Percentiles rank a stretch among this genome's conserved stretches.
Evolutionary conservation across 2,329 filamentous ascomycete species (phyloP).

Genomic region (Aspergillus amoenus): DNA sequence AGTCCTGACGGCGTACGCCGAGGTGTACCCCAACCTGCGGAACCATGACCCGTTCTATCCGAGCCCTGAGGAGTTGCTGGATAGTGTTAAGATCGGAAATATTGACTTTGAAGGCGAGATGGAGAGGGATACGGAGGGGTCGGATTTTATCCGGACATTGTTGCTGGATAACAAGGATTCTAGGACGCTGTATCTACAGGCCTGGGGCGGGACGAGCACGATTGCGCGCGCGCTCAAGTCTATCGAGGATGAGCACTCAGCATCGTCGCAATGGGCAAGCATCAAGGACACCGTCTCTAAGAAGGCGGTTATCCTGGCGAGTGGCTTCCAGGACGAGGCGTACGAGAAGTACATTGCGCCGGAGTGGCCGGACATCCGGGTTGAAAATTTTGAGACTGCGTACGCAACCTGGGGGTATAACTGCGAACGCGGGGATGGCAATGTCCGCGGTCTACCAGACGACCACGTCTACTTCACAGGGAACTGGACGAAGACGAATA

Average conservation of each 20-base stretch:
- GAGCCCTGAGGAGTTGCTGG: background rate
- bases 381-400: background rate
- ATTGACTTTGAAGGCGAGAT: slow-evolving; percentile 5
- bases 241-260: background rate
- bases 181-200: slow-evolving; percentile 1
- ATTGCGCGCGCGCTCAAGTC: slow-evolving; percentile 5
- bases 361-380: background rate
- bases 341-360: slow-evolving; percentile 4
- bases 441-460: background rate
- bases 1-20: background rate
- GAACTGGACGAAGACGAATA: background rate
- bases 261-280: background rate
- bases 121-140: slow-evolving; percentile 1
- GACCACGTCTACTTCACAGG: slow-evolving; percentile 2
- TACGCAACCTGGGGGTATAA: slow-evolving; percentile 3
- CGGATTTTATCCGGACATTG: background rate
- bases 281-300: background rate
- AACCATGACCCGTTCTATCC: slow-evolving; percentile 4
- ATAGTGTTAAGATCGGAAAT: background rate
- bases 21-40: background rate
- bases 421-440: background rate
- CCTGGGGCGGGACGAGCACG: slow-evolving; percentile 6
- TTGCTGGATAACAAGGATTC: background rate
- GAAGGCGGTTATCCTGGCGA: background rate
- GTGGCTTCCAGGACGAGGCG: slow-evolving; percentile 2